phyloP scores from a whole-genome alignment of 2,329 filamentous ascomycete species.

The Venturia effusa region DNA sequence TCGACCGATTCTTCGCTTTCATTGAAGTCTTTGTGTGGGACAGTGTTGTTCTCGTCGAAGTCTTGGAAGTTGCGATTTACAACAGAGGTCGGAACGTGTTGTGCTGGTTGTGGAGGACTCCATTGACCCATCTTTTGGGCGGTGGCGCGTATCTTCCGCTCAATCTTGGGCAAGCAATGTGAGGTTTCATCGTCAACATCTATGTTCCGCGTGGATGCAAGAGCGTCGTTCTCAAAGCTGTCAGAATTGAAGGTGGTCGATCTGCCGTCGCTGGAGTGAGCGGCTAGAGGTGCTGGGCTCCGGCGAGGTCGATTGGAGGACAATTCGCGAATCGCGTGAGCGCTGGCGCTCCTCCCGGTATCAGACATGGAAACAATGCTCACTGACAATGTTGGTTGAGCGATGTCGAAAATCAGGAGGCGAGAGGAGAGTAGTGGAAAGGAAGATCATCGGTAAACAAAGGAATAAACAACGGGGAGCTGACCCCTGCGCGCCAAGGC shows the following conservation, averaged over 20 bases:
- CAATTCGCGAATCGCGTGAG: not conserved
- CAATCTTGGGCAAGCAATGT: not conserved
- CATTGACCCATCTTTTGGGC: conserved; percentile 12
- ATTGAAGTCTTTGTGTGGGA: conserved; percentile 21
- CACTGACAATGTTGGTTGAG: conserved; percentile 1
- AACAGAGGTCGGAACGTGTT: conserved; percentile 3
- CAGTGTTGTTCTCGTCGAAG: conserved; percentile 27
- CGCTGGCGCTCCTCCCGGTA: not conserved
- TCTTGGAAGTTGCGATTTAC: conserved; percentile 23
- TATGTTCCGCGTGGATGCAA: not conserved
- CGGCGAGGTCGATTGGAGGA: not conserved
- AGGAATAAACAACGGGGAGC: not conserved
- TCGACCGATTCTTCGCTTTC: conserved; percentile 45
- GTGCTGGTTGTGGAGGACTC: conserved; percentile 9
- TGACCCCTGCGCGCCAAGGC: not conserved
- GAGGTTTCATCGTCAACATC: not conserved
- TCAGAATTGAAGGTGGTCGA: not conserved
- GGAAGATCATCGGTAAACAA: not conserved
- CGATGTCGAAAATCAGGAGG: not conserved
- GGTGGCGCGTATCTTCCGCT: conserved; percentile 11
- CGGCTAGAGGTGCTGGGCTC: not conserved
- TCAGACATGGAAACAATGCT: conserved; percentile 2
- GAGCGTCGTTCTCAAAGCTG: not conserved
- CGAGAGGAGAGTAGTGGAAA: not conserved
- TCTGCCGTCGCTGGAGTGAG: not conserved